A percentile compares a stretch with the other conserved stretches of the same genome.
phyloP scores from a whole-genome alignment of 345 rosid species.

The Arabis alpina region DNA sequence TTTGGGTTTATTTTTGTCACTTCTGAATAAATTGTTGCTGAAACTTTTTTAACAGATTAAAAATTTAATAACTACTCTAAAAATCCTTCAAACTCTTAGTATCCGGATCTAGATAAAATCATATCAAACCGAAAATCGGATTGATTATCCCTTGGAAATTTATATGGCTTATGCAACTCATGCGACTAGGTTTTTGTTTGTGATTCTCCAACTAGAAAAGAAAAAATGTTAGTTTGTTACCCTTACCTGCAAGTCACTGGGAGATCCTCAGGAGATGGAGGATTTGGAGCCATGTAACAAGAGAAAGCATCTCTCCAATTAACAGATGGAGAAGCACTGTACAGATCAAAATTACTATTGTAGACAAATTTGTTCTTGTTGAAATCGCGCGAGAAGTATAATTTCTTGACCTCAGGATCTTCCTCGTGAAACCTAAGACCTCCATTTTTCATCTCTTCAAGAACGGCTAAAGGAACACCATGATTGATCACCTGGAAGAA shows the following conservation, averaged over 20 bases:
- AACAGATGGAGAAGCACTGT: constrained; percentile 39
- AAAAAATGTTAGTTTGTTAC: neutral
- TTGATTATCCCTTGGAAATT: too few relatives aligned
- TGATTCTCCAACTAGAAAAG: too few relatives aligned
- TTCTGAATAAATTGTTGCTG: too few relatives aligned
- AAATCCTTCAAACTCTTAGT: too few relatives aligned
- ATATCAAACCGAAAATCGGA: too few relatives aligned
- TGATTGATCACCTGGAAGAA: constrained; percentile 60
- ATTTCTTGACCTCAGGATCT: constrained; percentile 36
- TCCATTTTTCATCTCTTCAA: constrained; percentile 32
- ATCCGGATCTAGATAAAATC: too few relatives aligned
- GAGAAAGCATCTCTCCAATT: constrained; percentile 57
- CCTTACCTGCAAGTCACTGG: constrained; percentile 54
- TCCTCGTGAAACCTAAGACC: constrained; percentile 39
- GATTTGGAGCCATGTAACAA: constrained; percentile 50
- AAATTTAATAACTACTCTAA: too few relatives aligned
- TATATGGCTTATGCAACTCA: too few relatives aligned
- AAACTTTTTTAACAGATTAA: too few relatives aligned
- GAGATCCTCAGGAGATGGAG: constrained; percentile 51
- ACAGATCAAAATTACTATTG: constrained; percentile 51
- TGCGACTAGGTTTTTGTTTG: too few relatives aligned
- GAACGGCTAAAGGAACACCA: constrained; percentile 45
- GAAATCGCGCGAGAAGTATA: constrained; percentile 29
- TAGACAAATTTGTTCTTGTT: constrained; percentile 32
- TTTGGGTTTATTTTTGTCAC: too few relatives aligned